Evolutionary conservation across 805 yeast genomes (phyloP).

Genomic region (Kregervanrija pseudodelftensis): DNA sequence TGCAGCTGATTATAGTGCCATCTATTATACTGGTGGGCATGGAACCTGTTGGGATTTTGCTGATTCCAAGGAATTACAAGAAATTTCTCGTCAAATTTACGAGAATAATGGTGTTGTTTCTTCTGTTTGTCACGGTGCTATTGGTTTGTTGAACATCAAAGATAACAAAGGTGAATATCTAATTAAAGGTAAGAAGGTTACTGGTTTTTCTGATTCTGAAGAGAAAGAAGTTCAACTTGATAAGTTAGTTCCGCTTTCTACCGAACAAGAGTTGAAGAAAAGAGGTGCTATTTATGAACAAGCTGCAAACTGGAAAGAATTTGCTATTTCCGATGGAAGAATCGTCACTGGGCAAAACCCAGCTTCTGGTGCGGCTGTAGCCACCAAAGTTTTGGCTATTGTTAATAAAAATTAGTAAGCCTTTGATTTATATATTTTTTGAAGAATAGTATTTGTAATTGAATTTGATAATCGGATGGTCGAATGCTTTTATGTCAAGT

Average conservation of each 20-base stretch:
- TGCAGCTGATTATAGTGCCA: conserved; percentile 43
- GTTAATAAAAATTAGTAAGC: neutral
- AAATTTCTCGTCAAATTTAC: conserved; percentile 39
- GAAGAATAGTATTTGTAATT: no score
- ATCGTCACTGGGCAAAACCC: conserved; percentile 62
- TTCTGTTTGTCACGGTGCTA: conserved; percentile 72
- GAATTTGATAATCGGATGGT: no score
- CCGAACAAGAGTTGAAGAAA: neutral
- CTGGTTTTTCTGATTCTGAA: conserved; percentile 56
- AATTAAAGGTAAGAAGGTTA: conserved; percentile 44
- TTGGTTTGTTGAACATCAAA: conserved; percentile 41
- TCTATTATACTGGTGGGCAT: conserved; percentile 64
- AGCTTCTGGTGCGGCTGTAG: conserved; percentile 4
- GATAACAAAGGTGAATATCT: conserved; percentile 34
- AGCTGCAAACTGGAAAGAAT: conserved; percentile 39
- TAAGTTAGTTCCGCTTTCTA: neutral
- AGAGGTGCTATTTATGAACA: conserved; percentile 9
- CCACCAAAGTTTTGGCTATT: conserved; percentile 2
- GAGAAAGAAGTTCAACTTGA: conserved; percentile 32
- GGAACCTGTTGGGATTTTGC: conserved; percentile 55
- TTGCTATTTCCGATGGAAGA: conserved; percentile 47
- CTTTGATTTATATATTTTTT: no score
- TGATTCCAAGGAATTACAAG: conserved; percentile 39
- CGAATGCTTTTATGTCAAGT: no score
- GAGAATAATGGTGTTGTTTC: conserved; percentile 46